Conservation (phyloP, 75 land plant species). For the Pseudotsuga menziesii region DNA sequence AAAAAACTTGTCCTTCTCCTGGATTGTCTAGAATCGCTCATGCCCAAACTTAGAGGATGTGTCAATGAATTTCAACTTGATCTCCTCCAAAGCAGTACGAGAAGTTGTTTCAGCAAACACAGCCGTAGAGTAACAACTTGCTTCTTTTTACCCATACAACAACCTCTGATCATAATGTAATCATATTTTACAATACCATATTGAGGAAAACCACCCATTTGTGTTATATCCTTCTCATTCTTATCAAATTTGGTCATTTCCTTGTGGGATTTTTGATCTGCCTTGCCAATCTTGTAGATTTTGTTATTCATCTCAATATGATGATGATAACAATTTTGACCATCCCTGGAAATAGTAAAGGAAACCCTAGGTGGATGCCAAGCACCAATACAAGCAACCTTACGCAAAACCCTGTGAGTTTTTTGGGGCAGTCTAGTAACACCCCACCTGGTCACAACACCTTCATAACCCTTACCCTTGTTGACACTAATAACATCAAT, state of each 20-base stretch:
- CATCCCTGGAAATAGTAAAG: constrained; percentile 42
- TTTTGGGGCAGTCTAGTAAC: constrained; percentile 44
- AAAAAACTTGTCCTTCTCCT: constrained; percentile 51
- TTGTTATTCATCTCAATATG: constrained; percentile 60
- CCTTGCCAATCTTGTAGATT: constrained; percentile 56
- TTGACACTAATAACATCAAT: constrained; percentile 44
- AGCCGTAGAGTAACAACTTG: constrained; percentile 52
- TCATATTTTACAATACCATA: constrained; percentile 52
- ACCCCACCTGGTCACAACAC: constrained; percentile 52
- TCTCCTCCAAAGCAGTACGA: constrained; percentile 49
- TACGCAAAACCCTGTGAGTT: constrained; percentile 47
- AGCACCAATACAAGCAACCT: constrained; percentile 55
- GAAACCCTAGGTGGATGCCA: constrained; percentile 57
- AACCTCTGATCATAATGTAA: constrained; percentile 52
- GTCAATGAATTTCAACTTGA: constrained; percentile 62
- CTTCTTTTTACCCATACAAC: constrained; percentile 48
- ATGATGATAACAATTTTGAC: constrained; percentile 45
- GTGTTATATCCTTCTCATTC: constrained; percentile 52
- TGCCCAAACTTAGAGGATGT: constrained; percentile 63
- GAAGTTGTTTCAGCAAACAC: constrained; percentile 50
- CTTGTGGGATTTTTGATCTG: constrained; percentile 26
- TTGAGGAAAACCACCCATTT: constrained; percentile 58
- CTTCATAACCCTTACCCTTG: constrained; percentile 50
- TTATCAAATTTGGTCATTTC: constrained; percentile 38
- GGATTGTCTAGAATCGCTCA: constrained; percentile 50